A percentile compares a stretch with the other conserved stretches of the same genome.
Conservation (phyloP, 2,329 filamentous ascomycete genomes). For the Cordyceps javanica region DNA sequence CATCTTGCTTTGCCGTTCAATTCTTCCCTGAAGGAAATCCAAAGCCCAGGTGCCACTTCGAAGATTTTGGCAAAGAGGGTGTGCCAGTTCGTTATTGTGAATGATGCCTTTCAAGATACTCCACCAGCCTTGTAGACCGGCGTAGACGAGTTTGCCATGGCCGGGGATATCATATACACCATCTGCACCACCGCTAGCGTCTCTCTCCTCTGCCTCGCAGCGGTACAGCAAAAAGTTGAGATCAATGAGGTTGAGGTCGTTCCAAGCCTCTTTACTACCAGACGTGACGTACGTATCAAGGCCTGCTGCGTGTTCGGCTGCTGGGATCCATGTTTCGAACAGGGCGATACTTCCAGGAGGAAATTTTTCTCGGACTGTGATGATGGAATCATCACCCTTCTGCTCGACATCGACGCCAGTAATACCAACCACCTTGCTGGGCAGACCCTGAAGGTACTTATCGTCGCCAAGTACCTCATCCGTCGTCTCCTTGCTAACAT, state of each 20-base stretch:
- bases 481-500: constrained; percentile 65
- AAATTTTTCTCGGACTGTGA: constrained; percentile 76
- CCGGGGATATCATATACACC: constrained; percentile 86
- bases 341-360: constrained; percentile 91
- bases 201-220: constrained; percentile 81
- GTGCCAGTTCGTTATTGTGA: constrained; percentile 81
- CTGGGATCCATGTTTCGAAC: constrained; percentile 93
- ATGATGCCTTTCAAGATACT: constrained; percentile 82
- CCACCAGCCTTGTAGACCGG: constrained; percentile 98
- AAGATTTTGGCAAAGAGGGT: constrained; percentile 88
- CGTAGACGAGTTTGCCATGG: constrained; percentile 81
- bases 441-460: constrained; percentile 70
- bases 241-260: constrained; percentile 67
- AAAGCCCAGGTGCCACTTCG: constrained; percentile 88
- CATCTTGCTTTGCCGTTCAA: constrained; percentile 64
- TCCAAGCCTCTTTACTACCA: constrained; percentile 73
- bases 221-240: constrained; percentile 90
- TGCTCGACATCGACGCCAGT: constrained; percentile 67
- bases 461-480: constrained; percentile 61
- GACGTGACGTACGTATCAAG: constrained; percentile 82
- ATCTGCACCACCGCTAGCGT: constrained; percentile 70
- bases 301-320: constrained; percentile 74
- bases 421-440: constrained; percentile 70
- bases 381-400: constrained; percentile 67
- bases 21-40: constrained; percentile 75